Percentiles rank a stretch among this genome's conserved stretches.
Evolutionary conservation across 2,329 filamentous ascomycete species (phyloP).

Genomic region (Colletotrichum godetiae): DNA sequence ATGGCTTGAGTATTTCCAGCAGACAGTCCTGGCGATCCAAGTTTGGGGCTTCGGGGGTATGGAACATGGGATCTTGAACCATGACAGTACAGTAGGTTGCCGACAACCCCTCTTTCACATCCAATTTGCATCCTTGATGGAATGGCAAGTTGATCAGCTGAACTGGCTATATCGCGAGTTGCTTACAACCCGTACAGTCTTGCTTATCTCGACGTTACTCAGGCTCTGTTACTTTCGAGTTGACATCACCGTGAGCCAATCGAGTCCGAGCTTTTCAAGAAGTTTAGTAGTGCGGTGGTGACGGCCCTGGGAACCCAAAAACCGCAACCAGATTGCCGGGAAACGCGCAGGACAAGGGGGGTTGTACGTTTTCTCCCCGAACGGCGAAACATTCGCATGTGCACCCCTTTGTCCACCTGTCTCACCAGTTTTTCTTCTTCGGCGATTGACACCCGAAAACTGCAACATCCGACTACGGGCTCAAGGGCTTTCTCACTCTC

Average conservation of each 20-base stretch:
- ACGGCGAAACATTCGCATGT: background rate
- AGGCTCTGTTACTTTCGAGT: background rate
- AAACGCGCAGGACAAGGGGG: slow-evolving; percentile 7
- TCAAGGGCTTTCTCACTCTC: background rate
- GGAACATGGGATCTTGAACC: background rate
- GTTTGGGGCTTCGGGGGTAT: background rate
- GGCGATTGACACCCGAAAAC: slow-evolving; percentile 23
- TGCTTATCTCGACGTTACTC: background rate
- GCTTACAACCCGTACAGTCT: background rate
- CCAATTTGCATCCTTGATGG: background rate
- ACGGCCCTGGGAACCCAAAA: background rate
- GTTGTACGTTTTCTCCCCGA: background rate
- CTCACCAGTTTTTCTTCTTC: slow-evolving; percentile 14
- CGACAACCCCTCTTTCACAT: background rate
- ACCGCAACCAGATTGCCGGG: slow-evolving; percentile 27
- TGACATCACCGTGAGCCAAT: background rate
- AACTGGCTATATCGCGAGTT: background rate
- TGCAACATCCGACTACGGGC: slow-evolving; percentile 9
- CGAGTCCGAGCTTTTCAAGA: background rate
- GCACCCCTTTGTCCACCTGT: slow-evolving; percentile 15
- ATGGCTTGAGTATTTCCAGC: background rate
- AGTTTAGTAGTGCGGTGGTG: background rate
- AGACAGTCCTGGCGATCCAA: background rate
- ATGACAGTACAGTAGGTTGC: background rate
- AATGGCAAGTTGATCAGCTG: background rate